Evolutionary conservation across 371 early-diverging fungal species (phyloP), one percentile per base, ranked within the genome.

Genomic region (Zychaea mexicana): DNA sequence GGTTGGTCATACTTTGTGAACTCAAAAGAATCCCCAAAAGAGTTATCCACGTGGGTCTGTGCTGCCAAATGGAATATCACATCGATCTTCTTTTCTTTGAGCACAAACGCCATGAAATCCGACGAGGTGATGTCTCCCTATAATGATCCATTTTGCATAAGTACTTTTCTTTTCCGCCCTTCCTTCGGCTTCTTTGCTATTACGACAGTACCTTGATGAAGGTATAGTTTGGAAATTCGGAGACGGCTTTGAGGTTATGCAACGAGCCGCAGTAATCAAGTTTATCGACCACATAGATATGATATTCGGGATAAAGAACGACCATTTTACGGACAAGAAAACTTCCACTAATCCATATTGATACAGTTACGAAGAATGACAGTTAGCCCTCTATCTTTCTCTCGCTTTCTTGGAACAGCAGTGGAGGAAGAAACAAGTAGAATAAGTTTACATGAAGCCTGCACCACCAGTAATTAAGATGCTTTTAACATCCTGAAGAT

Each of bases 401-500:
- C 19, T 2, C 15, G 24, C 15, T 24, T 22, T 27, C 9, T 28
- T 33, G 9, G 9, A 47, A 13, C 42, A 19, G 26, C 33, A 24
- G 17, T 15, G 24, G 3, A 21, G 26, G 12, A 52, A 52, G 39
- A 39, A 31, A 26, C 55, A 65, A 21, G 2, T 2, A 57, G n/a
- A 19, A 36, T 22, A 12, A 32, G 66, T 84, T 79, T 76, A 93
- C 93, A 93, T 93, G 81, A 95, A 95, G 5, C 95, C 95, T 21
- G 95, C 94, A 32, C 92, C 94, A 47, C 95, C 95, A 0, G 95
- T 95, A n/a, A 94, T 71, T 26, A 94, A 78, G 30, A 94, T 87
- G 36, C 80, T 83, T 61, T 79, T 85, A 32, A 79, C 57, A 46
- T 70, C 66, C 12, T 60, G 58, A 17, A 82, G 66, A 36, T 74